These are phyloP conservation scores for Starmerella etchellsii DNA, from an alignment of 805 yeast genomes.

Conservation along the genomic window DNA sequence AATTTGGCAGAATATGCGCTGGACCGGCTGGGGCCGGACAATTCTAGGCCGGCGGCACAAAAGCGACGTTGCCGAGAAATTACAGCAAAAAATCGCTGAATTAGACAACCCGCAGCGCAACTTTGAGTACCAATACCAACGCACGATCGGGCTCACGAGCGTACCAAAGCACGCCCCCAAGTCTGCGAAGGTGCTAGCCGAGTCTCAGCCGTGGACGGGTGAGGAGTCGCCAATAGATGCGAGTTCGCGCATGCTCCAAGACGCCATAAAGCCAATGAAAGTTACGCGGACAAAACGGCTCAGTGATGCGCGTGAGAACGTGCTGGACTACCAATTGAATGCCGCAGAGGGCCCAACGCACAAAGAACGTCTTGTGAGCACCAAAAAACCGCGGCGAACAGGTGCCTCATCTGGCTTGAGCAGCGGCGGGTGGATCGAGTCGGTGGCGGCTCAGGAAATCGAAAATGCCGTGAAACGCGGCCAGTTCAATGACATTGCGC, in stretches of 20 bases:
- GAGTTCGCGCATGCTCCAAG: constrained; percentile 43
- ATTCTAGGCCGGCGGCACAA: not conserved
- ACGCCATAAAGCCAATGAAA: constrained; percentile 34
- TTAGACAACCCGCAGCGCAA: constrained; percentile 11
- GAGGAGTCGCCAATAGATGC: constrained; percentile 37
- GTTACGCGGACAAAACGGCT: constrained; percentile 31
- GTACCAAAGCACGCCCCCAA: constrained; percentile 36
- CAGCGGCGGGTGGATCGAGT: constrained; percentile 32
- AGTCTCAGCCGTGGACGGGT: constrained; percentile 48
- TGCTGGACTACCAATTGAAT: constrained; percentile 50
- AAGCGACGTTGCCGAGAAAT: not conserved
- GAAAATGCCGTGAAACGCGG: constrained; percentile 65
- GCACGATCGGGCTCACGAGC: constrained; percentile 31
- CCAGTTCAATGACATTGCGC: constrained; percentile 45
- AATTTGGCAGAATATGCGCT: too few relatives aligned
- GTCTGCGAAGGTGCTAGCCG: constrained; percentile 38
- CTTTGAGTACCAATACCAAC: constrained; percentile 32
- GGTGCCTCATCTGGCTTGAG: constrained; percentile 13
- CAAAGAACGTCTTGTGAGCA: constrained; percentile 12
- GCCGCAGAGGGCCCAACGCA: constrained; percentile 23
- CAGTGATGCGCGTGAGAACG: constrained; percentile 48
- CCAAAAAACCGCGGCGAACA: constrained; percentile 1
- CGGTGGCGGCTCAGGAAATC: constrained; percentile 63
- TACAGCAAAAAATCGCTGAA: constrained; percentile 1
- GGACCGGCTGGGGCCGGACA: too few relatives aligned